Evolutionary conservation across 306 rosid species (phyloP).

Genomic region (Lathyrus sativus): DNA sequence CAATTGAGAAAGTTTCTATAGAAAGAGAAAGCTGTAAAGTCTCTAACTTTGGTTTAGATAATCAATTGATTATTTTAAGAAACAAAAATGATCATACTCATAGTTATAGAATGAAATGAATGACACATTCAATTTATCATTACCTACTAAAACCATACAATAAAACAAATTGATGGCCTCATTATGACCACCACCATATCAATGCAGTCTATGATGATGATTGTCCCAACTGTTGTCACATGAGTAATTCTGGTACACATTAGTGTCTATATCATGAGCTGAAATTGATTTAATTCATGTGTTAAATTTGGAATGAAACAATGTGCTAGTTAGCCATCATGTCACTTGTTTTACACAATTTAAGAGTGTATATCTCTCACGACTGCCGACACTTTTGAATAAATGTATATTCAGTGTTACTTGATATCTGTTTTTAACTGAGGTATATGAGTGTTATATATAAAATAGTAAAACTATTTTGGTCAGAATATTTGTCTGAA

Average conservation of each 20-base stretch:
- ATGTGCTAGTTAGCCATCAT: not conserved
- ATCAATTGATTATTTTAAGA: conserved; percentile 12
- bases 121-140: conserved; percentile 27
- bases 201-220: conserved; percentile 39
- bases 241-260: conserved; percentile 34
- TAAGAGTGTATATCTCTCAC: too few species aligned
- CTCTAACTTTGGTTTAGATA: conserved; percentile 20
- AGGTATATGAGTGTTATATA: too few species aligned
- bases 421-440: too few species aligned
- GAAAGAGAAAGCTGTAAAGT: conserved; percentile 41
- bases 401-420: too few species aligned
- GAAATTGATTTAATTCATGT: not conserved
- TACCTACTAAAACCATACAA: conserved; percentile 38
- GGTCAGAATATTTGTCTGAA: too few species aligned
- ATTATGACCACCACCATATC: conserved; percentile 65
- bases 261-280: conserved; percentile 28
- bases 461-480: too few species aligned
- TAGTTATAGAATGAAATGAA: conserved; percentile 40
- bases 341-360: not conserved
- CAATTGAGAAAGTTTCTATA: conserved; percentile 14
- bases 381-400: too few species aligned
- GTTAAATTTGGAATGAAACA: not conserved
- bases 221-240: conserved; percentile 50
- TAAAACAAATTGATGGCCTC: conserved; percentile 42
- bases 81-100: conserved; percentile 11